Evolutionary conservation across 1,284 basidiomycete genomes (phyloP), one percentile per base, ranked within the genome.

Genomic region (Ceratobasidium papillatum): DNA sequence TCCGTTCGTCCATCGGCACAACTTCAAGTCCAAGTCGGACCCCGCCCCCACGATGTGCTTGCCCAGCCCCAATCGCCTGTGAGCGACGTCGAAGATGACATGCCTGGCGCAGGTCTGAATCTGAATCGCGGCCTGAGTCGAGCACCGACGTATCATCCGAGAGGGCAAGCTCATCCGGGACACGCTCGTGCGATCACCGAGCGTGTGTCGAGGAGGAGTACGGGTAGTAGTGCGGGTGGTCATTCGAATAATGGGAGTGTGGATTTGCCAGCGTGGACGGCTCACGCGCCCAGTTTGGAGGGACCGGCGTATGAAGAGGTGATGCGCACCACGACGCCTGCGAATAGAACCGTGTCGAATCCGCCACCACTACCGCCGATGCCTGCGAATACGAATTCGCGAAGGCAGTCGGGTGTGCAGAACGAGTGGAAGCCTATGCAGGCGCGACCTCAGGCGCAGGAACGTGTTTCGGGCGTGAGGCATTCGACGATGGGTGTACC

Each of bases 11-110:
- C 51, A 11, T 17, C 30, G 7, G 11, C n/a, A 7, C 43, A 41
- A 43, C 32, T 72, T 30, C 69, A 72, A 34, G 69, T 72, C 43
- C 69, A 72, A 32, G 69, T 72, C n/a, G 69, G 69, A 12, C 69
- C 56, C 22, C 69, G 69, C 19, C 69, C 69, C 4, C 69, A 72
- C 22, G 69, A 72, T 32, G 58, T 72, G 22, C 56, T 72, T 9
- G 69, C 69, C 3, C 69, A 72, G 27, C 69, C 69, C 1, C 54
- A 59, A 34, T 72, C 69, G 2, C 69, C 69, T 8, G 58, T 62
- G 43, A 72, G 69, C 56, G 69, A 72, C 27, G 14, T 25, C 51
- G 69, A 72, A n/a, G 69, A 72, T 41, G 54, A 61, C 7, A 11
- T 32, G 9, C 19, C 59, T n/a, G 56, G 54, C 19, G 17, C 69